Conservation (phyloP, 1,284 basidiomycete genomes). For the Ceratobasidium sp. region DNA sequence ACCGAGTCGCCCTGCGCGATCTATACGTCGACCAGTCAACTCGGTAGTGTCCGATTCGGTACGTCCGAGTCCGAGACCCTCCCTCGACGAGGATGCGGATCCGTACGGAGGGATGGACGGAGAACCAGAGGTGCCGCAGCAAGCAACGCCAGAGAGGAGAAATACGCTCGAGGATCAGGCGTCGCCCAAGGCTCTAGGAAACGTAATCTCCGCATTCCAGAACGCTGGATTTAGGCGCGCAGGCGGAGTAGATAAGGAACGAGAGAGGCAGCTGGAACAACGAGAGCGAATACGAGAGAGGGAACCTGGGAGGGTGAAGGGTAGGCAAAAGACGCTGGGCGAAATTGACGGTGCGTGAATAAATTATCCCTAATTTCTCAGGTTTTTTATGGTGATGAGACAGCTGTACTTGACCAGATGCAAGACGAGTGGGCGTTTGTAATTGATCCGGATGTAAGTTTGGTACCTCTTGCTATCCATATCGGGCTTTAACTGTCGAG, state of each 20-base stretch:
- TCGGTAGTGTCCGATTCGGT: constrained; percentile 29
- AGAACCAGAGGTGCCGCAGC: constrained; percentile 56
- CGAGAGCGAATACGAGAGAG: constrained; percentile 76
- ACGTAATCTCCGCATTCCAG: constrained; percentile 70
- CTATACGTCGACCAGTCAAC: constrained; percentile 51
- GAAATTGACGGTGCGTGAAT: constrained; percentile 57
- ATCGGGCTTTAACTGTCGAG: too few relatives aligned
- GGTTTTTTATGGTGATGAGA: not conserved
- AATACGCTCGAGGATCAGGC: constrained; percentile 47
- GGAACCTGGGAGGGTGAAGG: constrained; percentile 62
- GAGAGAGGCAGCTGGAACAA: constrained; percentile 69
- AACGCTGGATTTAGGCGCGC: constrained; percentile 58
- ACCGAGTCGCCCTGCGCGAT: constrained; percentile 50
- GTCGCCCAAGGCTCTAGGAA: constrained; percentile 36
- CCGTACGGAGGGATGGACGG: constrained; percentile 57
- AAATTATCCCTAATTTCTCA: not conserved
- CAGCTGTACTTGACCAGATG: constrained; percentile 87
- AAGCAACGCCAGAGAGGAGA: constrained; percentile 45
- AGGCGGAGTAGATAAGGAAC: constrained; percentile 59
- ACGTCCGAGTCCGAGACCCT: constrained; percentile 15
- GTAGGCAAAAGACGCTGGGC: constrained; percentile 49
- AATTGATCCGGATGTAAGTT: constrained; percentile 82
- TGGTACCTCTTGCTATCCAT: not conserved
- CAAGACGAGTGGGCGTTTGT: constrained; percentile 92
- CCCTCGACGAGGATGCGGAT: constrained; percentile 49